These are phyloP conservation scores for Canavalia gladiata DNA, from an alignment of 306 rosid species.

Conservation along the genomic window DNA sequence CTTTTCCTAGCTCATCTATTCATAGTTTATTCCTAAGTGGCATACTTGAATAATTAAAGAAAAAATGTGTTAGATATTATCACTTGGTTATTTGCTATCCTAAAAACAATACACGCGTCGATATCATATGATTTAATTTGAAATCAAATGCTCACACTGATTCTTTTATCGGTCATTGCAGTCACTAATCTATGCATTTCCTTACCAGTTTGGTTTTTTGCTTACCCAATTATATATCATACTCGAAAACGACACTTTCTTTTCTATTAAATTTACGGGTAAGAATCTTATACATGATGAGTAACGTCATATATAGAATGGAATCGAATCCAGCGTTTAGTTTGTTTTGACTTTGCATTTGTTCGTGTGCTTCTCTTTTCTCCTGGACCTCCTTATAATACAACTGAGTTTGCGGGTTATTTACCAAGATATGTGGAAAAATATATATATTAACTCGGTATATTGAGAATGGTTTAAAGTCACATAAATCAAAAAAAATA, in stretches of 20 bases:
- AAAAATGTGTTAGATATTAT: background rate
- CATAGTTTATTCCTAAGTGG: conserved; percentile 35
- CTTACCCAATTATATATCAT: background rate
- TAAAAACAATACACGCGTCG: background rate
- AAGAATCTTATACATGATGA: background rate
- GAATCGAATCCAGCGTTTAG: conserved; percentile 8
- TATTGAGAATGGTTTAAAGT: no score
- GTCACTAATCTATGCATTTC: background rate
- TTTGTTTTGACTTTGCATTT: conserved; percentile 5
- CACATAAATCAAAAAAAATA: no score
- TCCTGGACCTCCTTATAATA: background rate
- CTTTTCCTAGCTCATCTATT: conserved; percentile 4
- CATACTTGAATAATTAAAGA: background rate
- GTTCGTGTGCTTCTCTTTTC: conserved; percentile 15
- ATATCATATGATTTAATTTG: conserved; percentile 5
- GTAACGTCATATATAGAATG: background rate
- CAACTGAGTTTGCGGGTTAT: background rate
- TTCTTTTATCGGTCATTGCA: background rate
- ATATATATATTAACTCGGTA: no score
- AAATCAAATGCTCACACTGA: background rate
- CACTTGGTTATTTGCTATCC: conserved; percentile 26
- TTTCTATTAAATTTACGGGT: conserved; percentile 5
- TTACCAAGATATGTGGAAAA: no score
- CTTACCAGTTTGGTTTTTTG: background rate
- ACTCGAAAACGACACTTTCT: conserved; percentile 28